Base-by-base conservation (phyloP, 306 rosid species). In the Inga oerstediana region DNA sequence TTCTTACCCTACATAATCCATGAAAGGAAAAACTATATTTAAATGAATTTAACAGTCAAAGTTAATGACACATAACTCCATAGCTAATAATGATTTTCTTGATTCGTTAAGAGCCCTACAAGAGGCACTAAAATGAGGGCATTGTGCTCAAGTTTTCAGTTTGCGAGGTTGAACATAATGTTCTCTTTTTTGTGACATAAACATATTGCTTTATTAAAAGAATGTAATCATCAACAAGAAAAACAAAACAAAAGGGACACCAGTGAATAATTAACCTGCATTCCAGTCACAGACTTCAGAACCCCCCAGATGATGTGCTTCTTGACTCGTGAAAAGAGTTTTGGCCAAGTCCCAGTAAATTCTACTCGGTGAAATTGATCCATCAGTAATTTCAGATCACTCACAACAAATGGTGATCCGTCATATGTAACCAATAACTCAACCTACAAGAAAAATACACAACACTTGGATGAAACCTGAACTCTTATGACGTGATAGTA, bases 301-400 rank as follows among this genome's bases (percentile, higher is more conserved):
- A 97, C 98, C 84, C 99, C 98, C 99, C 99, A 97, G 62, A 97
- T 97, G 84, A 97, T 90, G 77, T 97, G 99, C 85, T 97, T 97
- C 88, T 94, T 97, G 56, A 97, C 98, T 81, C 98, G 97, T 4
- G 99, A 94, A 88, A 92, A 91, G 34, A 97, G 92, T 87, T 90
- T 89, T 72, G 89, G 91, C 99, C 99, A 97, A 78, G 92, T 94
- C 80, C 99, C 99, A 13, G 89, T 89, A 84, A 94, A 97, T 76
- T 94, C 95, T 14, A 88, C 90, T 27, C 99, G 97, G 20, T 91
- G 95, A 90, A 97, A 97, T 79, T 95, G 91, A 89, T 97, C 99
- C 99, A 97, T 91, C 75, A 94, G 83, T 89, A 97, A 85, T 86
- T 94, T 97, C 76, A 94, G 83, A 84, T 97, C 98, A 67, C 74